Conservation (phyloP, 2,329 filamentous ascomycete genomes). For the Sarocladium oryzae region DNA sequence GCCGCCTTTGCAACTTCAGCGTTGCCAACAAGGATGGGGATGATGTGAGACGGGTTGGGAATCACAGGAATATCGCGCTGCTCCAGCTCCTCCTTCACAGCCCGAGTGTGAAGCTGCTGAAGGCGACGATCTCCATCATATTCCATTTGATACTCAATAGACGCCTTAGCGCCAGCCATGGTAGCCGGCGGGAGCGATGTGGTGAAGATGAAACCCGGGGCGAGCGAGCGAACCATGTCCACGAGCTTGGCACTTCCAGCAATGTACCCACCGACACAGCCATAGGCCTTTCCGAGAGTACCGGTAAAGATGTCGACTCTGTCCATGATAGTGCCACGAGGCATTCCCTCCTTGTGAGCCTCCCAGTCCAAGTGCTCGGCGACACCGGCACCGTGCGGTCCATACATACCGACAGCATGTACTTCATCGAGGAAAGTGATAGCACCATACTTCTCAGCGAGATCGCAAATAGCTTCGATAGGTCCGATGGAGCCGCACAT, state of each 20-base stretch:
- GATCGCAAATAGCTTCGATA: slow-evolving; percentile 90
- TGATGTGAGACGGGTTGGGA: slow-evolving; percentile 93
- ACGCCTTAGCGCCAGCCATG: slow-evolving; percentile 87
- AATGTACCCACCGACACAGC: slow-evolving; percentile 96
- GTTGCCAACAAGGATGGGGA: slow-evolving; percentile 89
- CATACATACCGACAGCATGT: slow-evolving; percentile 98
- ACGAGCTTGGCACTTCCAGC: slow-evolving; percentile 81
- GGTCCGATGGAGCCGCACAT: slow-evolving; percentile 98
- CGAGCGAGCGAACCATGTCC: slow-evolving; percentile 88
- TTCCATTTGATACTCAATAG: slow-evolving; percentile 88
- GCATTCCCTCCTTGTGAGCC: slow-evolving; percentile 67
- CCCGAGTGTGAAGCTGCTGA: slow-evolving; percentile 93
- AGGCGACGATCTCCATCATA: slow-evolving; percentile 82
- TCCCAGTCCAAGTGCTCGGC: slow-evolving; percentile 96
- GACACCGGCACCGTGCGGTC: slow-evolving; percentile 88
- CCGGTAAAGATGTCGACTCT: slow-evolving; percentile 97
- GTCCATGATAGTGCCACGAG: slow-evolving; percentile 84
- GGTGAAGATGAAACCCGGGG: slow-evolving; percentile 97
- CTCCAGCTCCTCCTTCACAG: slow-evolving; percentile 78
- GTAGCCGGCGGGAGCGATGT: slow-evolving; percentile 92
- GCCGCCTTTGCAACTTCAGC: slow-evolving; percentile 88
- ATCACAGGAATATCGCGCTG: slow-evolving; percentile 89
- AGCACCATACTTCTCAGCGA: slow-evolving; percentile 95
- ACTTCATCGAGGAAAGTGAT: slow-evolving; percentile 98
- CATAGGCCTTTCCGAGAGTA: slow-evolving; percentile 95